Conservation (phyloP, 352 stramenopile species). For the Paralagenidium karlingii region DNA sequence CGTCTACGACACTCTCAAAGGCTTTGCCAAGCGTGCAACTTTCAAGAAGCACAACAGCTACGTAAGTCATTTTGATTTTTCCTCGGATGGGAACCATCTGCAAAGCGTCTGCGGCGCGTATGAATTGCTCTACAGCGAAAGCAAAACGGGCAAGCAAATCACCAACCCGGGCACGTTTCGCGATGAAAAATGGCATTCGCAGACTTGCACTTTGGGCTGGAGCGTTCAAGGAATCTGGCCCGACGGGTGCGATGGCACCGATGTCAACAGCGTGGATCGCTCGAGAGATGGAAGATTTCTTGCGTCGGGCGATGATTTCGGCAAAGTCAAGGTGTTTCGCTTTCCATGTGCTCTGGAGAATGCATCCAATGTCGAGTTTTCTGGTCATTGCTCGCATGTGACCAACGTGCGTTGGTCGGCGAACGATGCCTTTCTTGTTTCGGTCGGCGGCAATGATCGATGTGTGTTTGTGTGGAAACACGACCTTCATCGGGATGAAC, state of each 20-base stretch:
- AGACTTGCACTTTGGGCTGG: slow-evolving; percentile 83
- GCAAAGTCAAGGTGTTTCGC: slow-evolving; percentile 78
- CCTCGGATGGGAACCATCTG: slow-evolving; percentile 51
- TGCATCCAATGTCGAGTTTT: slow-evolving; percentile 20
- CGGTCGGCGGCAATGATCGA: slow-evolving; percentile 58
- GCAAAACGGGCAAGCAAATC: slow-evolving; percentile 57
- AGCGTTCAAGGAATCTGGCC: slow-evolving; percentile 86
- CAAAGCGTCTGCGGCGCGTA: slow-evolving; percentile 42
- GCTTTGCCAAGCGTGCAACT: slow-evolving; percentile 57
- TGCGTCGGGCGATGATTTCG: slow-evolving; percentile 70
- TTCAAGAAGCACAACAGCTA: slow-evolving; percentile 44
- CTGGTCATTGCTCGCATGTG: slow-evolving; percentile 8
- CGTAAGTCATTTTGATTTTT: slow-evolving; percentile 60
- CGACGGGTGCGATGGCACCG: slow-evolving; percentile 51
- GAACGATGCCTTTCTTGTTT: slow-evolving; percentile 51
- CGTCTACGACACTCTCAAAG: slow-evolving; percentile 50
- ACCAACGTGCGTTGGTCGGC: slow-evolving; percentile 41
- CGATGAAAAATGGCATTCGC: slow-evolving; percentile 85
- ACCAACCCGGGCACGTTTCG: slow-evolving; percentile 64
- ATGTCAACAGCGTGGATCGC: slow-evolving; percentile 68
- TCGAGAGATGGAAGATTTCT: slow-evolving; percentile 50
- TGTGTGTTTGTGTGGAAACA: slow-evolving; percentile 54
- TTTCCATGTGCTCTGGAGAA: slow-evolving; percentile 26
- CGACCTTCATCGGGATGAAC: slow-evolving; percentile 9
- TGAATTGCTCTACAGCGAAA: slow-evolving; percentile 73